Conservation (phyloP, 495 filamentous ascomycete genomes). For the Poronia punctata region DNA sequence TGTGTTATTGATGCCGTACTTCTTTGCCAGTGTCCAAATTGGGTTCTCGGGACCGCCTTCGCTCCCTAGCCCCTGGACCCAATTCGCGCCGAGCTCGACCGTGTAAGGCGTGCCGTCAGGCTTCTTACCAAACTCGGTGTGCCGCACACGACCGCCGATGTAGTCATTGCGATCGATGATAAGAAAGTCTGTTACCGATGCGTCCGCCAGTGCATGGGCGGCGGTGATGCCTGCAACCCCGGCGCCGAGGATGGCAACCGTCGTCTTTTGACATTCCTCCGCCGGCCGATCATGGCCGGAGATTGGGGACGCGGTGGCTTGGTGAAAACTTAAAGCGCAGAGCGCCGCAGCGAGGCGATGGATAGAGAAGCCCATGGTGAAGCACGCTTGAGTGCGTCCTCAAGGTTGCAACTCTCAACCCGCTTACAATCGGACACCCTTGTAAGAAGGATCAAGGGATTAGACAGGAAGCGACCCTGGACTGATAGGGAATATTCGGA, state of each 20-base stretch:
- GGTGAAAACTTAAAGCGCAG: slow-evolving; percentile 11
- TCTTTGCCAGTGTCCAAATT: slow-evolving; percentile 61
- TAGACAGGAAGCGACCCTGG: too few species aligned
- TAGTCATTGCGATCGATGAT: slow-evolving; percentile 61
- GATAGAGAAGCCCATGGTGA: slow-evolving; percentile 12
- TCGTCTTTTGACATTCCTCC: slow-evolving; percentile 28
- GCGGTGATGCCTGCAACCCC: slow-evolving; percentile 66
- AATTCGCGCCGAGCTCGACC: slow-evolving; percentile 65
- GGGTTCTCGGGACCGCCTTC: slow-evolving; percentile 57
- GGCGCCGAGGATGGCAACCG: slow-evolving; percentile 46
- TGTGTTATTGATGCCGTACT: slow-evolving; percentile 54
- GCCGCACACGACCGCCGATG: slow-evolving; percentile 54
- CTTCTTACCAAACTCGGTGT: slow-evolving; percentile 52
- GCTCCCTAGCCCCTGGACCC: slow-evolving; percentile 64
- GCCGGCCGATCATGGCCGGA: slow-evolving; percentile 1
- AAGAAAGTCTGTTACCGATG: slow-evolving; percentile 59
- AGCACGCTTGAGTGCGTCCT: too few species aligned
- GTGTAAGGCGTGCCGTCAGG: slow-evolving; percentile 47
- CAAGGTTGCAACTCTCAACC: too few species aligned
- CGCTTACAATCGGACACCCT: too few species aligned
- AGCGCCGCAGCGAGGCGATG: slow-evolving; percentile 6
- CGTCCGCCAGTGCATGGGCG: slow-evolving; percentile 60
- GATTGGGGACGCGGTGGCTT: slow-evolving; percentile 7
- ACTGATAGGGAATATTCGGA: too few species aligned
- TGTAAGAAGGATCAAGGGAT: too few species aligned